phyloP scores from a whole-genome alignment of 352 stramenopile species.

The Discostella stelligera region DNA sequence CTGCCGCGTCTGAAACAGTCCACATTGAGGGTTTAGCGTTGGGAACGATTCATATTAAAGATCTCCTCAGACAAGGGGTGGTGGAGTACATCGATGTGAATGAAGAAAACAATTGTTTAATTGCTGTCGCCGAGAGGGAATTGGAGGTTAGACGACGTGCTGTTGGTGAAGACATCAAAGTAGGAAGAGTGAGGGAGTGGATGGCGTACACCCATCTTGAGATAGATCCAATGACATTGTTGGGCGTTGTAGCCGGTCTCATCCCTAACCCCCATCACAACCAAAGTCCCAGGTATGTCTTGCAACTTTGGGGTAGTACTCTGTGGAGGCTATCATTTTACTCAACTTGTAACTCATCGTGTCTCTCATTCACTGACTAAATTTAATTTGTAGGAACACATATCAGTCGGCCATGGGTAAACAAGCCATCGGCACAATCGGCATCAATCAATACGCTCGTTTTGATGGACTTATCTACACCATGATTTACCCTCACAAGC shows the following conservation, averaged over 20 bases:
- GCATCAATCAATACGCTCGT: conserved; percentile 98
- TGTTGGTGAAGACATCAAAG: conserved; percentile 42
- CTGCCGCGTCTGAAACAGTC: conserved; percentile 90
- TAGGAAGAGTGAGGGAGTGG: conserved; percentile 38
- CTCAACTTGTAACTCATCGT: not conserved
- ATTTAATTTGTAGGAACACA: conserved; percentile 96
- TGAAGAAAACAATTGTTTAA: conserved; percentile 99
- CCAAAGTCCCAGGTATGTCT: conserved; percentile 48
- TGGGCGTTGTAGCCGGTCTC: conserved; percentile 97
- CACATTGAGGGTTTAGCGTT: conserved; percentile 87
- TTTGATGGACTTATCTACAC: conserved; percentile 99
- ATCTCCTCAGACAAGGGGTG: conserved; percentile 89
- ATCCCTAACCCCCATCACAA: conserved; percentile 99
- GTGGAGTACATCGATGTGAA: conserved; percentile 99
- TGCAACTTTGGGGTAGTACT: not conserved
- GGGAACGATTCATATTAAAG: conserved; percentile 68
- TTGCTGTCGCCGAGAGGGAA: conserved; percentile 91
- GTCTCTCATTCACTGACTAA: conserved; percentile 5
- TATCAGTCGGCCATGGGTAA: conserved; percentile 99
- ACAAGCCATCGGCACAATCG: conserved; percentile 98
- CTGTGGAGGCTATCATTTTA: not conserved
- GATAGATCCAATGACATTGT: conserved; percentile 98
- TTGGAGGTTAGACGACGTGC: conserved; percentile 63
- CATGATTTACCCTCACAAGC: conserved; percentile 99
- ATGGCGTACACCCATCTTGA: conserved; percentile 94